Conservation (phyloP, 805 yeast species). For the Metschnikowia proteae region DNA sequence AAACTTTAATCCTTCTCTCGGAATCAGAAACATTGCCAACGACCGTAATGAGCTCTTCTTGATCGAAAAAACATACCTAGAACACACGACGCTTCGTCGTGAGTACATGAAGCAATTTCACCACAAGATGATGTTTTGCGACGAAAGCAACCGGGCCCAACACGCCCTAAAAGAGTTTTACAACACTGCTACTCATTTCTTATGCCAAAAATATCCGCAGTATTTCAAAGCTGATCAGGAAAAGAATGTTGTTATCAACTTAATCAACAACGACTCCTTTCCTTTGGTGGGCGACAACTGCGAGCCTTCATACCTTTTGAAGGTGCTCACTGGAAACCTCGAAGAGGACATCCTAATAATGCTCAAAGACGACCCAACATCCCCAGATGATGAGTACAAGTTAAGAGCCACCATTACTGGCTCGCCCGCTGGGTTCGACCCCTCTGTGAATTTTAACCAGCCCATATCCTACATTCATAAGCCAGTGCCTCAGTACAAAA, state of each 20-base stretch:
- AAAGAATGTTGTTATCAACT: constrained; percentile 28
- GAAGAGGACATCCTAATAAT: constrained; percentile 66
- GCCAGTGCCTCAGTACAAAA: constrained; percentile 67
- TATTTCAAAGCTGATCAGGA: constrained; percentile 37
- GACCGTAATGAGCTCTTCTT: constrained; percentile 53
- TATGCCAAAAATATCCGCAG: constrained; percentile 50
- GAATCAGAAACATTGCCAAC: constrained; percentile 26
- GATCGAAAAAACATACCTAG: constrained; percentile 57
- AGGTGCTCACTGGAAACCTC: constrained; percentile 33
- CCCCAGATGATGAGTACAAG: constrained; percentile 52
- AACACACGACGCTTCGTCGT: constrained; percentile 39
- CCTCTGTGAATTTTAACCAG: constrained; percentile 47
- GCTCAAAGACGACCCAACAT: constrained; percentile 35
- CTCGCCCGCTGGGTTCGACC: constrained; percentile 74
- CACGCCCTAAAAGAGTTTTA: constrained; percentile 50
- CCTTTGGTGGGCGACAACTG: constrained; percentile 23
- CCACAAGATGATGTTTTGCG: constrained; percentile 21
- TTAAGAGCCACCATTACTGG: constrained; percentile 55
- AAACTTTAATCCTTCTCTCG: constrained; percentile 36
- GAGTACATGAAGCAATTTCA: constrained; percentile 27
- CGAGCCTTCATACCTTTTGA: constrained; percentile 21
- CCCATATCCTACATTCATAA: constrained; percentile 60
- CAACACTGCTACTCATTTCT: constrained; percentile 36
- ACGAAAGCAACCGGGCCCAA: constrained; percentile 19
- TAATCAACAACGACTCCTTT: constrained; percentile 37